These are phyloP conservation scores for Thelonectria discophora DNA, from an alignment of 2,329 filamentous ascomycete species.

Conservation along the genomic window DNA sequence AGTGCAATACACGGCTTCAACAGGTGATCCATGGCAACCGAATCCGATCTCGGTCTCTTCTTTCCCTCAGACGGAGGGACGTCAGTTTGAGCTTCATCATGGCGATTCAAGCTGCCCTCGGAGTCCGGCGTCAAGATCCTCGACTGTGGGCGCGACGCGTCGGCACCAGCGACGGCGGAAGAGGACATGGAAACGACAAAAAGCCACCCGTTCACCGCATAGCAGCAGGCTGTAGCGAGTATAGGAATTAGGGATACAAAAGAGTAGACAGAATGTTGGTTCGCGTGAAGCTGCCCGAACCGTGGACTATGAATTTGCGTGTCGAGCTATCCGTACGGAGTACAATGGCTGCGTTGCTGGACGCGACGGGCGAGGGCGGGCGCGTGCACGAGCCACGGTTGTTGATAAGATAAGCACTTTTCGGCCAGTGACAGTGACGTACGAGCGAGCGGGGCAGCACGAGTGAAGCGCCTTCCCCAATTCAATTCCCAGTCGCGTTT, in stretches of 20 bases:
- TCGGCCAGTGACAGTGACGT: slow-evolving; percentile 3
- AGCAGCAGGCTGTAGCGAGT: slow-evolving; percentile 26
- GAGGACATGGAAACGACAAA: slow-evolving; percentile 45
- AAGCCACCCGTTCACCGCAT: slow-evolving; percentile 28
- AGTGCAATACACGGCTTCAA: slow-evolving; percentile 62
- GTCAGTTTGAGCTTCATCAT: slow-evolving; percentile 37
- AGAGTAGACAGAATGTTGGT: background rate
- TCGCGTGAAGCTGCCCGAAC: background rate
- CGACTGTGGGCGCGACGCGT: slow-evolving; percentile 61
- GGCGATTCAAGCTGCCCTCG: slow-evolving; percentile 50
- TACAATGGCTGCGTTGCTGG: background rate
- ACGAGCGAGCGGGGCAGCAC: background rate
- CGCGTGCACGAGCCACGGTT: background rate
- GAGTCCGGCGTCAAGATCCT: slow-evolving; percentile 54
- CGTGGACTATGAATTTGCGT: slow-evolving; percentile 1
- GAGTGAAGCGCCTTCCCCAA: background rate
- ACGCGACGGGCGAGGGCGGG: slow-evolving; percentile 12
- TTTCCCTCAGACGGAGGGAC: slow-evolving; percentile 39
- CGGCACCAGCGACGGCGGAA: slow-evolving; percentile 46
- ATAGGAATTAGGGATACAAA: slow-evolving; percentile 23
- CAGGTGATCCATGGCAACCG: slow-evolving; percentile 59
- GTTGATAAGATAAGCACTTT: too few species aligned
- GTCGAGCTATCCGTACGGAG: too few species aligned
- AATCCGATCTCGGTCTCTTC: slow-evolving; percentile 50
- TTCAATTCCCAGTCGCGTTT: background rate